Percentiles rank a stretch among this genome's conserved stretches.
Conservation (phyloP, 2,329 filamentous ascomycete genomes). For the Aspergillus cejpii region DNA sequence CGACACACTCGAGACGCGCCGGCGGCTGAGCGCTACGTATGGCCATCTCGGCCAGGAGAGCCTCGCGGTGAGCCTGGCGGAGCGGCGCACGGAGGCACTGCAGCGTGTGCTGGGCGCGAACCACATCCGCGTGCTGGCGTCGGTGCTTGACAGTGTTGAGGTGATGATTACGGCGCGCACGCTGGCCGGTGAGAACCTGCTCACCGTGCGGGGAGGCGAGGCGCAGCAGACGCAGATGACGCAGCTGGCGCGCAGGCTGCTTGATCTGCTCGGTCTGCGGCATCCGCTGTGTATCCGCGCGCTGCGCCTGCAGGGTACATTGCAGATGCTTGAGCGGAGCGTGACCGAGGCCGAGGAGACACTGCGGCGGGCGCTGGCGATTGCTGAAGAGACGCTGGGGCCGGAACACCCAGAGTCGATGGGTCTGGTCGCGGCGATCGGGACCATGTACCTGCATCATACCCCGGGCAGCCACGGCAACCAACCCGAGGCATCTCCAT, state of each 20-base stretch:
- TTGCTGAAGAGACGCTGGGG: slow-evolving; percentile 23
- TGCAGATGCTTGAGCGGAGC: slow-evolving; percentile 16
- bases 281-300: slow-evolving; percentile 24
- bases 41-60: slow-evolving; percentile 8
- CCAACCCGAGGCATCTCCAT: slow-evolving; percentile 19
- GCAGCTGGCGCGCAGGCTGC: slow-evolving; percentile 19
- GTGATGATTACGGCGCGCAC: slow-evolving; percentile 20
- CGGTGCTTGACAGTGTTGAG: slow-evolving; percentile 20
- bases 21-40: slow-evolving; percentile 23
- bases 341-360: slow-evolving; percentile 23
- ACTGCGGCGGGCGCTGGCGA: slow-evolving; percentile 25
- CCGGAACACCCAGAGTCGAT: slow-evolving; percentile 24
- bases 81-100: slow-evolving; percentile 20
- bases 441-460: slow-evolving; percentile 24
- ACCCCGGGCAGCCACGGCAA: background rate
- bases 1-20: slow-evolving; percentile 26
- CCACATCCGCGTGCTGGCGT: slow-evolving; percentile 22
- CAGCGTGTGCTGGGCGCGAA: slow-evolving; percentile 23
- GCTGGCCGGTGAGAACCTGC: slow-evolving; percentile 1
- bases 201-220: slow-evolving; percentile 8
- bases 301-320: slow-evolving; percentile 19
- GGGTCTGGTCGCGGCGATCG: slow-evolving; percentile 24
- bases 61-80: background rate
- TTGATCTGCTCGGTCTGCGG: slow-evolving; percentile 13
- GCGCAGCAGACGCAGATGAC: slow-evolving; percentile 14